Base-by-base conservation (phyloP, 306 rosid genomes). In the Spatholobus suberectus region DNA sequence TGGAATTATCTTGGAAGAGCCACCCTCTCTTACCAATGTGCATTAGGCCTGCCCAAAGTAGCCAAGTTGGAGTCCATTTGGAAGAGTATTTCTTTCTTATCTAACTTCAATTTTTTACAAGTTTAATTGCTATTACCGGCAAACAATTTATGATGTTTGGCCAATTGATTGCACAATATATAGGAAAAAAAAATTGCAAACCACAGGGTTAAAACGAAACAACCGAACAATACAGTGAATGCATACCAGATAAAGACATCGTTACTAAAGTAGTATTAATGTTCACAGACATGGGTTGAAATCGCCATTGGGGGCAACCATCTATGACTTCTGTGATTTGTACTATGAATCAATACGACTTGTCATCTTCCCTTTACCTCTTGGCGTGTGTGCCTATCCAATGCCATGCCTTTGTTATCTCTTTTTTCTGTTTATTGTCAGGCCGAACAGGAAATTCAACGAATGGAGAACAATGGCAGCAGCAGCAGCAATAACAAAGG, bases 371-470 rank as follows among this genome's bases (percentile, higher is more conserved):
- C 20, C 43, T 26, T 57, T 34, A 43, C 58, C 77, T 41, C 35
- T 41, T 70, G 77, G 57, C 66, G 61, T 82, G 83, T 70, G 74
- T 51, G 7, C 17, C 52, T 46, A 57, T 73, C 68, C 65, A 74
- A 81, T 55, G 51, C 80, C 65, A 37, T 65, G 81, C 21, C 52
- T 18, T 38, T 24, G 63, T 72, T 26, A 58, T 69, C 26, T 74
- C 52, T 34, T 29, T 63, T 80, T 20, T 8, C 11, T 54, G 5
- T 44, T 43, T 7, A 40, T 59, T 78, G 77, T 83, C 89, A 90
- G 96, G 70, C 49, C 17, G 92, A 87, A 86, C 88, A 86, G 84
- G 92, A 78, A 71, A 78, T 75, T 49, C 87, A 80, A 68, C 81
- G 75, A 77, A 76, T 68, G 70, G 86, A 81, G 32, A 82, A 75